Base-by-base conservation (phyloP, 2,329 filamentous ascomycete genomes). In the Hortaea werneckii region DNA sequence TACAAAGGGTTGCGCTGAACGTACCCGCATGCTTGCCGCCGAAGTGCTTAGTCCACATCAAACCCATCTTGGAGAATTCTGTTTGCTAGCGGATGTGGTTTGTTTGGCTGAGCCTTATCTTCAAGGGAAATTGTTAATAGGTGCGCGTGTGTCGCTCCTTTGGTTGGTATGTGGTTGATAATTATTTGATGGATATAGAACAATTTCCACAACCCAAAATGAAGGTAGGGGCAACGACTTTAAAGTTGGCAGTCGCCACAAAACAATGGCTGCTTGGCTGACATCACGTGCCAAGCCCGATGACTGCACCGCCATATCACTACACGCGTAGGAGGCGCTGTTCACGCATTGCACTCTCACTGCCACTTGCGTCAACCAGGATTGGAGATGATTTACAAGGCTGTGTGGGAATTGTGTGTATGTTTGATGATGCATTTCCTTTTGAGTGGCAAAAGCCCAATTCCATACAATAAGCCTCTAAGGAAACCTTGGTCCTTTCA, bases 1-100 rank as follows among this genome's bases (percentile, higher is more conserved):
- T 41, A 29, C 27, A 10, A 45, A 5, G 30, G 32, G 32, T 35
- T 35, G 8, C n/a, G 8, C n/a, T 10, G 10, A 8, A 13, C 37
- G 3, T 41, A 38, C 30, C 41, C 9, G 26, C 41, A 42, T 44
- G 41, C 20, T 43, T 46, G 27, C 40, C 44, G 5, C 44, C 44
- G 7, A 26, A 41, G 6, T 27, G 13, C 30, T 45, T 45, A 29
- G 37, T 29, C 44, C 44, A 45, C 37, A 39, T 39, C 10, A 39
- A 5, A 39, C 37, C 37, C 37, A 39, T 39, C 10, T 39, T 39
- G 3, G 9, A n/a, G 32, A 35, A 35, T 9, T 2, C 13, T 20
- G 30, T 39, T 10, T 8, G 37, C 13, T 10, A n/a, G 2, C 10
- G 8, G 10, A 13, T 12, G 11, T 26, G 37, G 13, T 12, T 35